These are phyloP conservation scores for Scedosporium apiospermum DNA, from an alignment of 2,329 filamentous ascomycete genomes.

Conservation along the genomic window DNA sequence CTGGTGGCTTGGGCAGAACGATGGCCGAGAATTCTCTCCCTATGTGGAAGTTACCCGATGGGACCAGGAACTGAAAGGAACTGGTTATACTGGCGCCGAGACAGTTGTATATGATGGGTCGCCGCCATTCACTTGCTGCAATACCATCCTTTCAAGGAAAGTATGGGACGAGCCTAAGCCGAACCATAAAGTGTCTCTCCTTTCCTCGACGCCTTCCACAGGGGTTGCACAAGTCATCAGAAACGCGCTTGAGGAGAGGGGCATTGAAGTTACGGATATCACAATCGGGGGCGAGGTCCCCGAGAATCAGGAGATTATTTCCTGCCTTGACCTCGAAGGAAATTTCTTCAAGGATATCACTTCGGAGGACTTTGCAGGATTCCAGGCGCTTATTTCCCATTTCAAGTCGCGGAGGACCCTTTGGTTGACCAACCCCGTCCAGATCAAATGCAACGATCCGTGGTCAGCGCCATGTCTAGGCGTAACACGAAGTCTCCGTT, in stretches of 20 bases:
- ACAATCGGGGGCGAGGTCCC: slow-evolving; percentile 11
- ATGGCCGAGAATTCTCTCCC: slow-evolving; percentile 17
- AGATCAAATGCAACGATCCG: slow-evolving; percentile 17
- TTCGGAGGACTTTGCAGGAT: slow-evolving; percentile 8
- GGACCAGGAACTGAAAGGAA: slow-evolving; percentile 15
- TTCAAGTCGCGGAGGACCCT: slow-evolving; percentile 13
- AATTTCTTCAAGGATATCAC: slow-evolving; percentile 18
- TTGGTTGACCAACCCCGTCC: slow-evolving; percentile 21
- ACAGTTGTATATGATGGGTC: slow-evolving; percentile 13
- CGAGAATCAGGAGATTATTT: slow-evolving; percentile 16
- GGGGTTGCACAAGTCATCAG: background rate
- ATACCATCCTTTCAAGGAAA: slow-evolving; percentile 11
- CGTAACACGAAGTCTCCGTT: slow-evolving; percentile 17
- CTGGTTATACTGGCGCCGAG: slow-evolving; percentile 18
- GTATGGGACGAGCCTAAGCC: background rate
- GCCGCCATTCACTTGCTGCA: background rate
- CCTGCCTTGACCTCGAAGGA: slow-evolving; percentile 16
- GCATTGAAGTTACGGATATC: slow-evolving; percentile 11
- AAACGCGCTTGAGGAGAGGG: slow-evolving; percentile 9
- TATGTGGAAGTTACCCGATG: slow-evolving; percentile 16
- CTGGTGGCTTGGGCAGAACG: slow-evolving; percentile 25
- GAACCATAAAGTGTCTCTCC: slow-evolving; percentile 3
- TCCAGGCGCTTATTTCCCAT: slow-evolving; percentile 7
- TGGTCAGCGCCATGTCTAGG: slow-evolving; percentile 19
- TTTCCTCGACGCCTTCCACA: background rate